Evolutionary conservation across 1,284 basidiomycete species (phyloP).

Genomic region (Leccinum pallidistipes): DNA sequence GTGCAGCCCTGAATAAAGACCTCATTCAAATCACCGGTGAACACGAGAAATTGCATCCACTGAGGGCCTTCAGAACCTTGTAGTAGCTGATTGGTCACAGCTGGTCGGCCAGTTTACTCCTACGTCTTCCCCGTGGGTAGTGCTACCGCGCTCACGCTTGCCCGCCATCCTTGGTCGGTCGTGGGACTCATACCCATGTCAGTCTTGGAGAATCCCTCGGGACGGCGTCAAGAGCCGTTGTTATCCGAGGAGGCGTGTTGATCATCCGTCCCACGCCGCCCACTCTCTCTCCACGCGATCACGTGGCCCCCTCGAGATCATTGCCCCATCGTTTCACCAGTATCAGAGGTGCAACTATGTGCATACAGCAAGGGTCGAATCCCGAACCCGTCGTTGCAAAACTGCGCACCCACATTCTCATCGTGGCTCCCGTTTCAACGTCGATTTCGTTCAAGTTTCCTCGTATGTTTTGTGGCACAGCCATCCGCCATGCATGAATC

Average conservation of each 20-base stretch:
- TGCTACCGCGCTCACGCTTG: background rate
- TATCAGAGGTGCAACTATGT: background rate
- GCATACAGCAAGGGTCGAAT: background rate
- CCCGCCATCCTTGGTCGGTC: background rate
- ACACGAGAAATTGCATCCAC: background rate
- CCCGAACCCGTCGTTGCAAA: background rate
- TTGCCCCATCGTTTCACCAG: background rate
- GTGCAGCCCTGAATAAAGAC: background rate
- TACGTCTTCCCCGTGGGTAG: background rate
- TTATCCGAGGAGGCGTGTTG: background rate
- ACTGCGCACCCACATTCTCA: background rate
- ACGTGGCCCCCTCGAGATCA: background rate
- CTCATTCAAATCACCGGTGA: background rate
- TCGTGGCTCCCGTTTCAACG: background rate
- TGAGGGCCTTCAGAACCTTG: background rate
- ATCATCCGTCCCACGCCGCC: background rate
- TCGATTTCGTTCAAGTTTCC: background rate
- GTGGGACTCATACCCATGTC: background rate
- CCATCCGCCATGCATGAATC: background rate
- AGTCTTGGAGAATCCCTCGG: background rate
- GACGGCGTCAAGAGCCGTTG: background rate
- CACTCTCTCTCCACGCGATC: background rate
- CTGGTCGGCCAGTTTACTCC: background rate
- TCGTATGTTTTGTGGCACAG: background rate
- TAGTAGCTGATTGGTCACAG: background rate